A percentile compares a stretch with the other conserved stretches of the same genome.
Conservation (phyloP, 2,329 filamentous ascomycete genomes). For the Calonectria pseudoturangicola region DNA sequence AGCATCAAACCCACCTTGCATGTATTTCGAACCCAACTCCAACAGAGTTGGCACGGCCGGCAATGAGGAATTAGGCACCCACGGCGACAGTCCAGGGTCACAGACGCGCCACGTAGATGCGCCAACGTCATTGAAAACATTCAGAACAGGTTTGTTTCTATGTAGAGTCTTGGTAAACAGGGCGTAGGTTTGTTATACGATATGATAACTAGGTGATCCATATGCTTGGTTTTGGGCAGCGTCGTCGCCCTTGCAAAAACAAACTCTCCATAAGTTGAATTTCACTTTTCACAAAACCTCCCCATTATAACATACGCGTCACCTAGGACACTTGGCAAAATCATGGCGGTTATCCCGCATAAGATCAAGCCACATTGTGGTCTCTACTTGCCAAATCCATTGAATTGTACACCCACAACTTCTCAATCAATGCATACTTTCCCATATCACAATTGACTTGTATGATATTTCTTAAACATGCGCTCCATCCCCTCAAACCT, state of each 20-base stretch:
- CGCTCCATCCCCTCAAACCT: neutral
- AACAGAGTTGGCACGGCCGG: constrained; percentile 26
- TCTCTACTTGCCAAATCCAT: neutral
- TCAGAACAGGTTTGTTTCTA: neutral
- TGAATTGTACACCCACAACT: constrained; percentile 19
- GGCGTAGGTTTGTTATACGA: constrained; percentile 12
- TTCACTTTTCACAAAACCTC: constrained; percentile 3
- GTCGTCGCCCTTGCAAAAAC: neutral
- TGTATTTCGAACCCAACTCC: constrained; percentile 12
- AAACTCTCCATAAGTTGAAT: constrained; percentile 23
- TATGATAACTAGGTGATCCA: constrained; percentile 7
- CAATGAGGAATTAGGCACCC: constrained; percentile 36
- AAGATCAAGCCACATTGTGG: constrained; percentile 16
- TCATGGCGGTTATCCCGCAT: neutral
- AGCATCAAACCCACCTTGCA: constrained; percentile 7
- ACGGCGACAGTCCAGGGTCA: constrained; percentile 13
- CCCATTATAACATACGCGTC: constrained; percentile 12
- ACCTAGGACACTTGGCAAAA: neutral
- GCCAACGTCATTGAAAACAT: constrained; percentile 32
- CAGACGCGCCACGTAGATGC: constrained; percentile 30
- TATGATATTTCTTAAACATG: neutral
- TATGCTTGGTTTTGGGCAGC: constrained; percentile 15
- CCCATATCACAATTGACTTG: neutral
- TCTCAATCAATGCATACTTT: neutral
- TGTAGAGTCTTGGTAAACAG: constrained; percentile 18